phyloP scores from a whole-genome alignment of 176 grass and related monocot species.

The Chrysopogon serrulatus region DNA sequence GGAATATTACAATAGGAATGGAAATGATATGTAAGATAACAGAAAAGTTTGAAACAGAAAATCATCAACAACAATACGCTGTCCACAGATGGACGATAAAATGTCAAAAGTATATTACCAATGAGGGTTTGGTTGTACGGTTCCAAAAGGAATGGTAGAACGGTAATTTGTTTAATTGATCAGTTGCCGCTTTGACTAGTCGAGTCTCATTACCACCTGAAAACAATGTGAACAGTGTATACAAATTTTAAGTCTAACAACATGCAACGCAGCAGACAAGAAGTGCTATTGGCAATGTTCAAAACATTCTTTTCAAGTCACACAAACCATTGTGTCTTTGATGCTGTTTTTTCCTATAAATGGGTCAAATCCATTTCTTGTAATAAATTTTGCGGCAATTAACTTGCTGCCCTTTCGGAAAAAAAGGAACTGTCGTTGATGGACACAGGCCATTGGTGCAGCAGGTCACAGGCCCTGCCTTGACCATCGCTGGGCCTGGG shows the following conservation, averaged over 20 bases:
- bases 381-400: background rate
- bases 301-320: background rate
- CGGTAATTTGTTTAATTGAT: slow-evolving; percentile 83
- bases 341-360: background rate
- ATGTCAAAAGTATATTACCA: slow-evolving; percentile 49
- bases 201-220: slow-evolving; percentile 92
- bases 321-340: background rate
- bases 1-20: background rate
- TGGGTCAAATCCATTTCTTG: background rate
- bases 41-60: background rate
- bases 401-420: too few species aligned
- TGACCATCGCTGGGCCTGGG: too few species aligned
- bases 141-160: slow-evolving; percentile 99
- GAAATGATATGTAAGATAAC: background rate
- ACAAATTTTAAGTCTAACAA: background rate
- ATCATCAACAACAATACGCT: background rate
- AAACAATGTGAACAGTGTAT: slow-evolving; percentile 26
- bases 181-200: slow-evolving; percentile 75
- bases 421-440: background rate
- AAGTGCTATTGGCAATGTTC: background rate
- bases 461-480: background rate
- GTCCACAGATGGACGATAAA: background rate
- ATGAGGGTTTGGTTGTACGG: slow-evolving; percentile 84
- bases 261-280: background rate
- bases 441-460: background rate